Percentiles rank a stretch among this genome's conserved stretches.
Evolutionary conservation across 768 basidiomycete genomes (phyloP).

Genomic region (Tylopilus rubrobrunneus): DNA sequence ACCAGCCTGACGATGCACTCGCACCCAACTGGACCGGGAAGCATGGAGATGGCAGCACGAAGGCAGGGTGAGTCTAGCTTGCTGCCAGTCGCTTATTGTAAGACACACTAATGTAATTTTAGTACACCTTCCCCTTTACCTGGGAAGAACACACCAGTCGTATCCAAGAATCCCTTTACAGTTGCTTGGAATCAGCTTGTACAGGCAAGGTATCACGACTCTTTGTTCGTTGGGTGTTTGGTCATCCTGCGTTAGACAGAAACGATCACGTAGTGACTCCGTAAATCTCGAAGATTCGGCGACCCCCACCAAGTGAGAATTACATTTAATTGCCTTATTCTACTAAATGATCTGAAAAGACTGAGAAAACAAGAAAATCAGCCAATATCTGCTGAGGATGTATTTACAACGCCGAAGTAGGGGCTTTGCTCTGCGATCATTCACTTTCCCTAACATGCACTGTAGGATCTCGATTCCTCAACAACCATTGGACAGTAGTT

Average conservation of each 20-base stretch:
- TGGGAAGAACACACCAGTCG: neutral
- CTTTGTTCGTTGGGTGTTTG: neutral
- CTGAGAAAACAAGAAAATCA: conserved; percentile 1
- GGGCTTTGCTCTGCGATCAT: neutral
- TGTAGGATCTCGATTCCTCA: neutral
- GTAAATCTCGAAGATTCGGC: conserved; percentile 2
- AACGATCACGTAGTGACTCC: conserved; percentile 25
- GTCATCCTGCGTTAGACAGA: conserved; percentile 15
- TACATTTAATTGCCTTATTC: neutral
- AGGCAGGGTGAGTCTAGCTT: neutral
- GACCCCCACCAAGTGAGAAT: conserved; percentile 23
- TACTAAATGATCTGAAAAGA: conserved; percentile 1
- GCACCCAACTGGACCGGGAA: neutral
- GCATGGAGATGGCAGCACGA: neutral
- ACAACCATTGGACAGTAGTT: neutral
- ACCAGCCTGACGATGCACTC: neutral
- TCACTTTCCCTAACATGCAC: neutral
- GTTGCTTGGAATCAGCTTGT: conserved; percentile 21
- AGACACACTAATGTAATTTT: neutral
- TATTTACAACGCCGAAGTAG: conserved; percentile 10
- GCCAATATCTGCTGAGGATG: conserved; percentile 1
- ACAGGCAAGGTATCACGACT: conserved; percentile 10
- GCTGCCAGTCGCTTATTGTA: neutral
- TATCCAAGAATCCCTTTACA: conserved; percentile 16
- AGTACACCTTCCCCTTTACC: neutral